Base-by-base conservation (phyloP, 108 stramenopile species). In the Aurantiochytrium sp. region DNA sequence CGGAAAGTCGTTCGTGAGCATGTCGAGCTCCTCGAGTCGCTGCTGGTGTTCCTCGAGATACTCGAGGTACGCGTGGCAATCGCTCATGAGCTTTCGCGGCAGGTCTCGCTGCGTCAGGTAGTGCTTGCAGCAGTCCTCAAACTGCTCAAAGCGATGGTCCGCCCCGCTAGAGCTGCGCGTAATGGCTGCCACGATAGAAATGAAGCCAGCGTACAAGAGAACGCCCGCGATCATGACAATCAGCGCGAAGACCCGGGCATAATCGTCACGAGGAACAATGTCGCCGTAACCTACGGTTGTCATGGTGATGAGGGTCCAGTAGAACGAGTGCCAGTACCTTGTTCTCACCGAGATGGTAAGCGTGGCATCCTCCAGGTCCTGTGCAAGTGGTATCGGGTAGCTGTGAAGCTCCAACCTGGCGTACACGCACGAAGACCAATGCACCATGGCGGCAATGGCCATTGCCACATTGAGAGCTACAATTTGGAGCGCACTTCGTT, bases 211-310 rank as follows among this genome's bases (percentile, higher is more conserved):
- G 30, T 81, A 81, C 39, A 48, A 27, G 39, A 30, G 21, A 48
- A 48, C 73, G 39, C 73, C 73, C 27, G 30, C 8, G 32, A 81
- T 2, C 39, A 81, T 81, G n/a, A 81, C 73, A 42, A 81, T 30
- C 17, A 81, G 42, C 10, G 73, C 15, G 10, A 2, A 37, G 12
- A 48, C 17, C 0, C 45, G 21, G 6, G 42, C 10, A 41, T 6
- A 17, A n/a, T 81, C 73, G 2, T 48, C 30, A 3, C 42, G 21
- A 37, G 73, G 73, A 2, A 21, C 24, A 6, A 81, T 48, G 45
- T 81, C 73, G 2, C 73, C 73, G 32, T 48, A 81, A 24, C 73
- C 73, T 48, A 81, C 73, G 21, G 73, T 81, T 48, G 73, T 81
- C 42, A 81, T 48, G 17, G 73, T 81, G 6, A 81, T 30, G 12